Base-by-base conservation (phyloP, 1,284 basidiomycete species). In the Trametes hirsuta region DNA sequence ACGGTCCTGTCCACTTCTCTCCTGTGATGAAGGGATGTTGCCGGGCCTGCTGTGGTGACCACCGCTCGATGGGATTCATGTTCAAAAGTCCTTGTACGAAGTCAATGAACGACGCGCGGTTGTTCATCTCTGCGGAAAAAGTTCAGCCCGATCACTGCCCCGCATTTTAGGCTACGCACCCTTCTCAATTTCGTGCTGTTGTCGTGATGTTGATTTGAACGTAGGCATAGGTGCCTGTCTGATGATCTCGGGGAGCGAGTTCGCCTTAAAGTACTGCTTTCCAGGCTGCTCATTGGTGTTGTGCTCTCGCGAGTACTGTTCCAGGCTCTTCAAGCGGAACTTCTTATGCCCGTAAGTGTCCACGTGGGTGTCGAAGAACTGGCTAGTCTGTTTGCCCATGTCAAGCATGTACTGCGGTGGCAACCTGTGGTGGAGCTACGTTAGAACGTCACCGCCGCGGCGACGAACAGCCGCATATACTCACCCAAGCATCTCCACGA, bases 251-350 rank as follows among this genome's bases (percentile, higher is more conserved):
- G 93, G 94, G 49, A 99, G 77, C 21, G 94, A 91, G 15, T 88
- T 94, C 24, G 95, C 94, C 74, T 95, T 95, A 82, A 99, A 99
- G 76, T 99, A 99, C 75, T 98, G 95, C 75, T 99, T 98, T 68
- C 94, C 95, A 0, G 96, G 95, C 73, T 97, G 95, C 74, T 99
- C 97, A 67, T 95, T 91, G 9, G 92, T 91, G 63, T 93, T 93
- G 76, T 97, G 95, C 75, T 99, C 97, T 48, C 90, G 85, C 6
- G 94, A 93, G 73, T 98, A 99, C 75, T 98, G 95, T 63, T 98
- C 96, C 65, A 98, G 79, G 53, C 86, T 86, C 80, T 99, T 99
- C 70, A 99, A 78, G 54, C 89, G 85, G 76, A 92, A 97, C 71
- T 89, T 88, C 78, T 96, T 95, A 69, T 95, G 88, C 35, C 87